Conservation (phyloP, 495 filamentous ascomycete genomes). For the Penicillium fimorum region DNA sequence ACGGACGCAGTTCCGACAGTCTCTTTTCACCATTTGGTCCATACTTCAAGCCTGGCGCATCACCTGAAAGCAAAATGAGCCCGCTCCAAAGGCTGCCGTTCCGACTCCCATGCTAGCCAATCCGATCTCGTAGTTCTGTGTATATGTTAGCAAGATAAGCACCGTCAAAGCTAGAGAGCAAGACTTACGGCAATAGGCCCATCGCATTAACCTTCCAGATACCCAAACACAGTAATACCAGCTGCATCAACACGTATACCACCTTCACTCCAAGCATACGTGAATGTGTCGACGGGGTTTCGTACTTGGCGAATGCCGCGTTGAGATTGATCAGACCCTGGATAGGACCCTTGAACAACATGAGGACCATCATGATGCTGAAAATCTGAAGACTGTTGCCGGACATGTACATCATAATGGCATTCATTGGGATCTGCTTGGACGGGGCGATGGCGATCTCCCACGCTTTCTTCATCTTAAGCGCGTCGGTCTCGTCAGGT, state of each 20-base stretch:
- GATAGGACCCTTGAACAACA: constrained; percentile 96
- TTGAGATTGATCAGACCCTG: constrained; percentile 77
- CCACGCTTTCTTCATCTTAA: constrained; percentile 99
- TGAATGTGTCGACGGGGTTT: constrained; percentile 72
- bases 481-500: constrained; percentile 79
- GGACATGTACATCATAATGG: constrained; percentile 99
- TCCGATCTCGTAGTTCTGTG: constrained; percentile 85
- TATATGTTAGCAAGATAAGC: constrained; percentile 17
- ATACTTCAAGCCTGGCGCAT: constrained; percentile 12
- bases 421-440: constrained; percentile 96
- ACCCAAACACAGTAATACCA: constrained; percentile 76
- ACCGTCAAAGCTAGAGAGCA: background rate
- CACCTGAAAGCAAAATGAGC: constrained; percentile 53
- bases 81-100: constrained; percentile 71
- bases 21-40: background rate
- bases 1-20: background rate
- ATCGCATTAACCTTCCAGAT: constrained; percentile 97
- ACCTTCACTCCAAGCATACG: constrained; percentile 78
- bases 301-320: constrained; percentile 80
- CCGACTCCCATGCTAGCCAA: constrained; percentile 92
- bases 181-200: constrained; percentile 85
- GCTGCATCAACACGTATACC: constrained; percentile 83
- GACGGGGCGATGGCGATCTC: constrained; percentile 92
- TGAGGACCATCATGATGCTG: constrained; percentile 99
- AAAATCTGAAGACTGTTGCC: constrained; percentile 98